phyloP scores from a whole-genome alignment of 129 eudicot species.

The Scalesia atractyloides region DNA sequence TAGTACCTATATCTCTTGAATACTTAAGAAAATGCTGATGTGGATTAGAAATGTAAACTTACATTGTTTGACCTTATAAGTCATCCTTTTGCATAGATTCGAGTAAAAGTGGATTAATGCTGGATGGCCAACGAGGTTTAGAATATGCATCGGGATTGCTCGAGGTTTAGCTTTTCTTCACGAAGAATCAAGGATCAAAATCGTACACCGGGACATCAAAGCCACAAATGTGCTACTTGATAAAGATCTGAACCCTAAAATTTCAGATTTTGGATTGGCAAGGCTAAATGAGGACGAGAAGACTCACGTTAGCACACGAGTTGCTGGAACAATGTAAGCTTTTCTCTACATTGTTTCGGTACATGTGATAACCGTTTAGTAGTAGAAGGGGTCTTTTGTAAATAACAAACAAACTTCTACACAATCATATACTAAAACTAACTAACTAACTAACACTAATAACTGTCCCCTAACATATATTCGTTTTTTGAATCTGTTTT shows the following conservation, averaged over 20 bases:
- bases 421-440: too few species aligned
- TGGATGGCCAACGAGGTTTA: slow-evolving; percentile 84
- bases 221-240: slow-evolving; percentile 79
- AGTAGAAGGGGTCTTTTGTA: too few species aligned
- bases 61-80: slow-evolving; percentile 6
- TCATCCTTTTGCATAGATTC: slow-evolving; percentile 7
- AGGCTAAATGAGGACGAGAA: slow-evolving; percentile 67
- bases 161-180: slow-evolving; percentile 81
- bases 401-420: too few species aligned
- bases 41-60: background rate
- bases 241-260: slow-evolving; percentile 64
- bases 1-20: background rate
- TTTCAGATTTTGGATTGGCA: slow-evolving; percentile 88
- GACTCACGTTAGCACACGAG: slow-evolving; percentile 73
- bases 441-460: too few species aligned
- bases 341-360: background rate
- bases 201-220: slow-evolving; percentile 84
- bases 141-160: slow-evolving; percentile 72
- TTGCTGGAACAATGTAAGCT: slow-evolving; percentile 85
- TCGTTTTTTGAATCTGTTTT: background rate
- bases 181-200: slow-evolving; percentile 74
- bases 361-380: too few species aligned
- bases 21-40: too few species aligned
- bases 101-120: slow-evolving; percentile 38
- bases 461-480: too few species aligned